Base-by-base conservation (phyloP, 345 rosid species). In the Lepidium aucheri region DNA sequence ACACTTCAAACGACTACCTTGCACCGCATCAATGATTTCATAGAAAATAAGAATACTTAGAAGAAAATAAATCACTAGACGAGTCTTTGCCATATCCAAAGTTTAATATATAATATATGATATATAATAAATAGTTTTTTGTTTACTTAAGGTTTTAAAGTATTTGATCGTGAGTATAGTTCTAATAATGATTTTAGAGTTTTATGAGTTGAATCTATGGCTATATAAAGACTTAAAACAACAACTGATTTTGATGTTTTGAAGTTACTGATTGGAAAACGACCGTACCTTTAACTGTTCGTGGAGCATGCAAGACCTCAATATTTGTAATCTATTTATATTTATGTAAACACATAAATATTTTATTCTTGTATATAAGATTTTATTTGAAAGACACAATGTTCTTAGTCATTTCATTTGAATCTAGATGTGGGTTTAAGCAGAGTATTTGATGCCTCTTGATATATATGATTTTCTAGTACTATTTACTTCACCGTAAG, bases 181-280 rank as follows among this genome's bases (percentile, higher is more conserved):
- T 41, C 51, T 24, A 20, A 15, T 32, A 65, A 72, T 56, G 60
- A 20, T 41, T 55, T 28, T 18, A 8, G 58, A 64, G 46, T 40
- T 65, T 72, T 40, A 56, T 72, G 66, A 65, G 10, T 49, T 72
- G 66, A 72, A 64, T 32, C 43, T 40, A 46, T 42, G 61, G 54
- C 55, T 72, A 72, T 72, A 65, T 72, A 72, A 65, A 72, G 76
- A 63, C 64, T 44, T 63, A 55, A 43, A 28, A 28, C 32, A 28
- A 46, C 57, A 18, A 64, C 39, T 63, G 70, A 63, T 39, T 71
- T 15, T n/a, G 52, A 63, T 47, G 43, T 55, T 46, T 39, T 41
- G 9, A 62, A 54, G 69, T 53, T 71, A 54, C 11, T 54, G 64
- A 54, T 28, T 63, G 14, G 69, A 71, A 63, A 71, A 54, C 52